Evolutionary conservation across 495 filamentous ascomycete species (phyloP).

Genomic region (Hyaloscypha bicolor): DNA sequence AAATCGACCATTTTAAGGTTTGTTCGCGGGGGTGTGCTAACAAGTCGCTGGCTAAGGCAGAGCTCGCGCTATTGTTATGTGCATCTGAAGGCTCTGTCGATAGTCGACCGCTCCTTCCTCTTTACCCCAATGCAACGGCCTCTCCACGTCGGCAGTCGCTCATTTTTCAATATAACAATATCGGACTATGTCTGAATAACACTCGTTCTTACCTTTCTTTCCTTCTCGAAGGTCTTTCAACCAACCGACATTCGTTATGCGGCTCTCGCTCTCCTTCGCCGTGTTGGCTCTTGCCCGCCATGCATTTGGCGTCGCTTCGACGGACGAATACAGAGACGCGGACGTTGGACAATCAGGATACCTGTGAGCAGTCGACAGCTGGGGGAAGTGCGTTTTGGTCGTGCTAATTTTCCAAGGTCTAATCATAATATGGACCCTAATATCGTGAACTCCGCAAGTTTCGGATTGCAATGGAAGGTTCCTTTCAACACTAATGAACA

Average conservation of each 20-base stretch:
- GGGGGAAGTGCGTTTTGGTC: background rate
- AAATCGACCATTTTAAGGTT: background rate
- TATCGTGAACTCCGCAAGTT: conserved; percentile 38
- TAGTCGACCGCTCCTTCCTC: background rate
- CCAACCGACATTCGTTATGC: conserved; percentile 17
- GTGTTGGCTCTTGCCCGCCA: conserved; percentile 6
- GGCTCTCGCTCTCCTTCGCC: background rate
- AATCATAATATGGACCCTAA: conserved; percentile 53
- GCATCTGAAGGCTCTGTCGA: background rate
- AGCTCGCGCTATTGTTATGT: background rate
- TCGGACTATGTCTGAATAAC: background rate
- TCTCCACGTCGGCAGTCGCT: background rate
- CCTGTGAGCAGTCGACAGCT: conserved; percentile 9
- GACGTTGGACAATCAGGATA: conserved; percentile 20
- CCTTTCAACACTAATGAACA: conserved; percentile 30
- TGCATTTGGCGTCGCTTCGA: background rate
- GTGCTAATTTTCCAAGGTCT: conserved; percentile 23
- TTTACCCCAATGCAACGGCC: background rate
- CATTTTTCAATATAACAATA: background rate
- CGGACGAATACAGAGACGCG: conserved; percentile 22
- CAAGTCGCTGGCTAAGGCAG: background rate
- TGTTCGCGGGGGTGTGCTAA: no score
- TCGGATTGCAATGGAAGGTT: conserved; percentile 40
- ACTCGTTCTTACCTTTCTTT: background rate
- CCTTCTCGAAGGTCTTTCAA: background rate